Evolutionary conservation across 225 moss, liverwort and hornwort genomes (phyloP).

Genomic region (Polytrichum formosum): DNA sequence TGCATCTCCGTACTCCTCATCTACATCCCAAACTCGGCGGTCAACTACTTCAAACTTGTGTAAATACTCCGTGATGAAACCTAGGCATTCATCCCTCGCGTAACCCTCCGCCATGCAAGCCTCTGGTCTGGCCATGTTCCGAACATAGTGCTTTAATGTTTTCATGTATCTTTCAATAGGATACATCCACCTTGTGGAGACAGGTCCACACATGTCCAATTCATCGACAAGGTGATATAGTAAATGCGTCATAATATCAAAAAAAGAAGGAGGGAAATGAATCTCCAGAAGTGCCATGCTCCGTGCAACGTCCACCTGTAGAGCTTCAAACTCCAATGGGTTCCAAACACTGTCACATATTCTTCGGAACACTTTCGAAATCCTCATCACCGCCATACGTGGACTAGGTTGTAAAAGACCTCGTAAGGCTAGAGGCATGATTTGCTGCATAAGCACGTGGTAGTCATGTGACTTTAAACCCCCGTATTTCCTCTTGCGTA

Average conservation of each 20-base stretch:
- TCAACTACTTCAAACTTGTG: not conserved
- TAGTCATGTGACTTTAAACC: not conserved
- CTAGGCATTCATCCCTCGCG: not conserved
- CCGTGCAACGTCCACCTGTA: not conserved
- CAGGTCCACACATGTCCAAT: not conserved
- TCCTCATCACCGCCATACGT: not conserved
- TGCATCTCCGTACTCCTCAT: not conserved
- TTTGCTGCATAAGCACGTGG: too few species aligned
- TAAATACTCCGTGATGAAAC: constrained; percentile 1
- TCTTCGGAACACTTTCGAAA: not conserved
- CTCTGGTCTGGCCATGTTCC: not conserved
- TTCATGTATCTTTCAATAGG: not conserved
- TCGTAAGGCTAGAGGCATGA: too few species aligned
- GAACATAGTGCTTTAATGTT: not conserved
- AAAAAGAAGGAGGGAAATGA: not conserved
- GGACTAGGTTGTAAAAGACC: not conserved
- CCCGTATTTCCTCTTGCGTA: not conserved
- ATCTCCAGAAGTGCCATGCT: not conserved
- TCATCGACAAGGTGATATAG: not conserved
- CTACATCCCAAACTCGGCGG: not conserved
- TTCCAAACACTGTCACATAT: not conserved
- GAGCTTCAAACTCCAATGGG: not conserved
- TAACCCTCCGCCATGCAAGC: constrained; percentile 1
- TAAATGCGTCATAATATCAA: constrained; percentile 3
- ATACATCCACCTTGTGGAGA: not conserved